phyloP scores from a whole-genome alignment of 2,329 filamentous ascomycete genomes.

The Pochonia chlamydosporia region DNA sequence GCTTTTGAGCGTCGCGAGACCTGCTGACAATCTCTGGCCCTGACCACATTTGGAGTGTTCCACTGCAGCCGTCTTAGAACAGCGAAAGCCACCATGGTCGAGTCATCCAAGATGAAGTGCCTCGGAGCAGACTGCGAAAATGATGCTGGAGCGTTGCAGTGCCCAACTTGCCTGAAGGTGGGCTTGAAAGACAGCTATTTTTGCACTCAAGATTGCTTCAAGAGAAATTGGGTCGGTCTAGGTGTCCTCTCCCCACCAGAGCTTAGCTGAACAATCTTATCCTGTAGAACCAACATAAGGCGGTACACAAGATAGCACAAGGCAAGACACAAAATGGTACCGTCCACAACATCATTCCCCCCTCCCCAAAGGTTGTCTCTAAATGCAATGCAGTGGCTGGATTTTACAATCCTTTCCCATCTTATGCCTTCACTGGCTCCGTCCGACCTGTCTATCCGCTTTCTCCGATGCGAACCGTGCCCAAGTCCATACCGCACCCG shows the following conservation, averaged over 20 bases:
- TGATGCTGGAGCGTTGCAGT: slow-evolving; percentile 79
- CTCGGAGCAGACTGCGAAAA: slow-evolving; percentile 79
- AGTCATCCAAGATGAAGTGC: slow-evolving; percentile 74
- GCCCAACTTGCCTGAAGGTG: slow-evolving; percentile 88
- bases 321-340: no score
- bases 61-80: no score
- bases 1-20: no score
- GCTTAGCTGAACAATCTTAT: no score
- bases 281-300: no score
- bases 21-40: no score
- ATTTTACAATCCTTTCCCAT: slow-evolving; percentile 86
- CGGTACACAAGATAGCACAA: no score
- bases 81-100: no score
- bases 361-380: no score
- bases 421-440: slow-evolving; percentile 73
- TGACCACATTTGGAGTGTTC: no score
- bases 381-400: slow-evolving; percentile 89
- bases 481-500: slow-evolving; percentile 73
- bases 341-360: no score
- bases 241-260: no score
- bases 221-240: slow-evolving; percentile 83
- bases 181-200: slow-evolving; percentile 87
- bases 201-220: slow-evolving; percentile 98
- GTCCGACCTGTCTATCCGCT: slow-evolving; percentile 85
- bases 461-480: slow-evolving; percentile 65